Conservation (phyloP, 768 basidiomycete genomes). For the Lactarius quietus region DNA sequence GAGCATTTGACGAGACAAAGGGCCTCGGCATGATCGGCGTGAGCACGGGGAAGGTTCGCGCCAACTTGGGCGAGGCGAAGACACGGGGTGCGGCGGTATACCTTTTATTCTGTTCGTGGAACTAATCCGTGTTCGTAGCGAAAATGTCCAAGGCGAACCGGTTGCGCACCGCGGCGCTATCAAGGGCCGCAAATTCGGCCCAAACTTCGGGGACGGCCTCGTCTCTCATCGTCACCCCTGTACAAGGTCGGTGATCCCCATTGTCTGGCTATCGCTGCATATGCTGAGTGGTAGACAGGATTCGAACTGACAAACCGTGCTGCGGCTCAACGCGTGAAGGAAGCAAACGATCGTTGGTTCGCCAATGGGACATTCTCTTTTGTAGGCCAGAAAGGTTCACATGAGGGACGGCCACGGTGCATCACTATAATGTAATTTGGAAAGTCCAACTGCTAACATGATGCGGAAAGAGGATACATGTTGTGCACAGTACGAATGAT, state of each 20-base stretch:
- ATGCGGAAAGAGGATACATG: not conserved
- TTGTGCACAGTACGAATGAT: not conserved
- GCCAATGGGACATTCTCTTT: constrained; percentile 81
- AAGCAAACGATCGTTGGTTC: constrained; percentile 98
- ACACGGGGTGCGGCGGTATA: constrained; percentile 66
- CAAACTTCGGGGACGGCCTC: constrained; percentile 80
- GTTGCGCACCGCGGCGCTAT: constrained; percentile 79
- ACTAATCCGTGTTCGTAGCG: constrained; percentile 45
- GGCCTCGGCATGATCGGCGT: constrained; percentile 96
- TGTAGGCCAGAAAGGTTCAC: constrained; percentile 52
- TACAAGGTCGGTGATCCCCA: constrained; percentile 64
- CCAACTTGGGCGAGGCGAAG: constrained; percentile 82
- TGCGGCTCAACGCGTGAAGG: constrained; percentile 85
- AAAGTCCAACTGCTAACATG: not conserved
- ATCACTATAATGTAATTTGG: constrained; percentile 1
- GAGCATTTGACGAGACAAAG: constrained; percentile 96
- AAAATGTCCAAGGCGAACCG: constrained; percentile 96
- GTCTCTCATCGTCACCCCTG: constrained; percentile 90
- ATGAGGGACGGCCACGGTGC: not conserved
- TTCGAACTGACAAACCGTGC: constrained; percentile 94
- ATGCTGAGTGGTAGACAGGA: constrained; percentile 41
- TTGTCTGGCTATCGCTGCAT: not conserved
- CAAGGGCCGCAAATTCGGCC: constrained; percentile 61
- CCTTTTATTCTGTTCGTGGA: constrained; percentile 7
- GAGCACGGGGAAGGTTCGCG: constrained; percentile 84